A percentile compares a stretch with the other conserved stretches of the same genome.
These are phyloP conservation scores for Candida sp. DNA, from an alignment of 1,139 yeast genomes.

Conservation along the genomic window DNA sequence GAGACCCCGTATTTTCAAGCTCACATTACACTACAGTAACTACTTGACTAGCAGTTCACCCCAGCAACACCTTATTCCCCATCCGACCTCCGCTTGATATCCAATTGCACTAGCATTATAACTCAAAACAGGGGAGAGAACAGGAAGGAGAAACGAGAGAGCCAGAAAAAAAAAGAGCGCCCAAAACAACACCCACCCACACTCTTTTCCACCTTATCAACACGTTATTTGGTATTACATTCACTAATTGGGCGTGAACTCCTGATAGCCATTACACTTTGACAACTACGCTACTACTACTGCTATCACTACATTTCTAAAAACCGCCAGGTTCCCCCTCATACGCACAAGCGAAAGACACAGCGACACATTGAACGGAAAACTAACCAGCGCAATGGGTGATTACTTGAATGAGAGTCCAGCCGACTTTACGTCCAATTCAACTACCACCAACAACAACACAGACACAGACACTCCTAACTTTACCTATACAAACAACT, in stretches of 20 bases:
- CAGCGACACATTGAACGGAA: background rate
- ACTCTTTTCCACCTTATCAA: background rate
- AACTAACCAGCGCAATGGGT: constrained; percentile 26
- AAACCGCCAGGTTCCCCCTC: background rate
- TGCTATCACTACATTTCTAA: no score
- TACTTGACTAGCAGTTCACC: no score
- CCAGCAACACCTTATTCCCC: no score
- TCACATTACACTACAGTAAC: no score
- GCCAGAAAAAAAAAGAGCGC: background rate
- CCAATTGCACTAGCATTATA: background rate
- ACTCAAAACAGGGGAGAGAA: background rate
- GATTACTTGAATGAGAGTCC: constrained; percentile 45
- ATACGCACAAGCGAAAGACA: background rate
- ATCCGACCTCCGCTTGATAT: no score
- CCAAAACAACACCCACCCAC: background rate
- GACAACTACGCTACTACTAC: background rate
- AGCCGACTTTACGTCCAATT: constrained; percentile 23
- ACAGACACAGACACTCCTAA: background rate
- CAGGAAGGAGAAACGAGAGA: background rate
- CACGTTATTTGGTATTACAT: background rate
- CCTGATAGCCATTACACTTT: background rate
- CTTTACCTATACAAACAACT: background rate
- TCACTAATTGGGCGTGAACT: background rate
- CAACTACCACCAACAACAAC: constrained; percentile 9
- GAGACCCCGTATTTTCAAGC: background rate